A percentile compares a stretch with the other conserved stretches of the same genome.
Evolutionary conservation across 805 yeast genomes (phyloP).

Genomic region (Saccharomyces jurei): DNA sequence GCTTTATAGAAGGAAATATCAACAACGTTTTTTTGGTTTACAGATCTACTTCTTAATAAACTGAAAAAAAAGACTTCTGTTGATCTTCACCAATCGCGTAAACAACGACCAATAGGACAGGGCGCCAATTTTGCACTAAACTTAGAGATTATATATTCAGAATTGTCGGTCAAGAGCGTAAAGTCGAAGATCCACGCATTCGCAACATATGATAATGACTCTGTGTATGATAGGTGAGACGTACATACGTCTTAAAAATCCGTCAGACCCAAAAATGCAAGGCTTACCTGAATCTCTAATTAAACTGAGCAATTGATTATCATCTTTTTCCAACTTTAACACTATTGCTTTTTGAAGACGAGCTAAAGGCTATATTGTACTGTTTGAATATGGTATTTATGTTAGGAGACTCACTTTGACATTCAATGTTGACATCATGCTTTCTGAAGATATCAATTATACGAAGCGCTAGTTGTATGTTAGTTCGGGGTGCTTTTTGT

Average conservation of each 20-base stretch:
- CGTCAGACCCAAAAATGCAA: not conserved
- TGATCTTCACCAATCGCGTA: not conserved
- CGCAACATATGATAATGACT: not conserved
- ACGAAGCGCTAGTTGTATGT: not conserved
- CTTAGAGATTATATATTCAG: not conserved
- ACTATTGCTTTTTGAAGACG: not conserved
- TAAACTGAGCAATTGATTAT: not conserved
- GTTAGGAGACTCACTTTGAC: not conserved
- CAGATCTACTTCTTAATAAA: not conserved
- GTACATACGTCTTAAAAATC: too few species aligned
- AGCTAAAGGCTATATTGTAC: too few species aligned
- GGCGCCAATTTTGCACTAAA: not conserved
- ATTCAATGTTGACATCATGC: not conserved
- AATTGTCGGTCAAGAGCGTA: not conserved
- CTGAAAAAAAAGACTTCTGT: not conserved
- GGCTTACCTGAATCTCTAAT: not conserved
- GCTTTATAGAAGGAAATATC: not conserved
- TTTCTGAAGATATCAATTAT: not conserved
- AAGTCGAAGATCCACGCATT: not conserved
- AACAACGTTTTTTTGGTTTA: not conserved
- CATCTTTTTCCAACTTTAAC: not conserved
- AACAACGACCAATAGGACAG: not conserved
- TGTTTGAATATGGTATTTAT: not conserved
- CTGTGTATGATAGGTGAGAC: not conserved
- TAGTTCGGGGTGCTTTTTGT: not conserved